Percentiles rank a stretch among this genome's conserved stretches.
These are phyloP conservation scores for Acacia pycnantha DNA, from an alignment of 331 rosid species.

Conservation along the genomic window DNA sequence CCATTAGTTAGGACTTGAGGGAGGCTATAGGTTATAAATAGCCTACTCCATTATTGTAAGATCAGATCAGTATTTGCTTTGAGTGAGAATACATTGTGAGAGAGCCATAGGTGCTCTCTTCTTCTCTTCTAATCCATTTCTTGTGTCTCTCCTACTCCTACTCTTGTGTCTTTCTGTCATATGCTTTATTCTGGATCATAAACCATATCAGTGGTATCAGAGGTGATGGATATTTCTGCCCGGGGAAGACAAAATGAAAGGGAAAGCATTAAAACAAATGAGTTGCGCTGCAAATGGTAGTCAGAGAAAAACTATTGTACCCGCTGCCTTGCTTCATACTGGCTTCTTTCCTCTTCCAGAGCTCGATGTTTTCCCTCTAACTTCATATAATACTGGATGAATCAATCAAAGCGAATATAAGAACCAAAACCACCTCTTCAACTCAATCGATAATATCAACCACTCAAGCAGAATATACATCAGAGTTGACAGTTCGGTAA, in stretches of 20 bases:
- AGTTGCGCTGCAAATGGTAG: neutral
- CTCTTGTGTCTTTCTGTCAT: no score
- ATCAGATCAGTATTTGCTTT: no score
- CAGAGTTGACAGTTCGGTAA: constrained; percentile 21
- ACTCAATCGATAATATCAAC: constrained; percentile 13
- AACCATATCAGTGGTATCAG: no score
- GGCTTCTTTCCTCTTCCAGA: constrained; percentile 73
- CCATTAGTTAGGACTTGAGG: no score
- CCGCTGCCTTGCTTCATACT: constrained; percentile 76
- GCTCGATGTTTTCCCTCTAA: constrained; percentile 90
- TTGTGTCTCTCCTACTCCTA: no score
- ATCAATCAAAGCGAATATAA: constrained; percentile 15
- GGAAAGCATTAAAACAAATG: neutral
- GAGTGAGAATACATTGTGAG: no score
- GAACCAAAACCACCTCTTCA: neutral
- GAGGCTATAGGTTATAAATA: no score
- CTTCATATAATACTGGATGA: constrained; percentile 67
- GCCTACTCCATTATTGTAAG: no score
- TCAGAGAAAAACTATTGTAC: constrained; percentile 37
- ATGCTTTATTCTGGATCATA: no score
- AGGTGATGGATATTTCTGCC: neutral
- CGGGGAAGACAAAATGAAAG: neutral
- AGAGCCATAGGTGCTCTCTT: no score
- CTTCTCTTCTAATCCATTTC: no score
- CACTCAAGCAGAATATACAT: constrained; percentile 9